Base-by-base conservation (phyloP, 2,329 filamentous ascomycete genomes). In the Monilinia vaccinii-corymbosi region DNA sequence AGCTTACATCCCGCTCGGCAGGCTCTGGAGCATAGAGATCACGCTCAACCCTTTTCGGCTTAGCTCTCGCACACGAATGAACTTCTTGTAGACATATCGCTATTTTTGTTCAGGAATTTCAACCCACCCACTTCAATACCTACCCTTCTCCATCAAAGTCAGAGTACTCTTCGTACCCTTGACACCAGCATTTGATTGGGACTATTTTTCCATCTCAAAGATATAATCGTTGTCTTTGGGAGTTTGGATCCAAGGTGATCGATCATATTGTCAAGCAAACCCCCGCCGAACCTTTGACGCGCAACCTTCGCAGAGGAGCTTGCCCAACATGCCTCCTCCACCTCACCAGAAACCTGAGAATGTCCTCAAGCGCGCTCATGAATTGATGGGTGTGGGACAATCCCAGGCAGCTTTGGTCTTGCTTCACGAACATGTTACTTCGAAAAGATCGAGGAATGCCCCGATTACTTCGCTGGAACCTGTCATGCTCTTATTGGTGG, bases 261-360 rank as follows among this genome's bases (percentile, higher is more conserved):
- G 38, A 58, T 58, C 58, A 23, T 34, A 36, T 21, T 36, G 36
- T 44, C 36, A 14, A 45, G 44, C 18, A n/a, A 31, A 60, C 44
- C 53, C 7, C 21, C 13, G 23, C 18, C 9, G n/a, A 45, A 18
- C 40, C 25, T 34, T 25, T 21, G 13, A 55, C 32, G 14, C 34
- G 38, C 50, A 46, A 32, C 28, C 47, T 25, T 48, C 50, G 52
- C 56, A 52, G 51, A 61, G 64, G 63, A 65, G 64, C 61, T 60
- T 65, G 64, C 64, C 66, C 65, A 70, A 51, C 60, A 71, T 72
- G 94, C 91, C 94, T 81, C 94, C 94, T 75, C 92, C 70, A 31
- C 92, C 79, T 89, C 91, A 97, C 76, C 92, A 94, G 75, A 96
- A 96, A 78, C 94, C 94, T 73, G 94, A 99, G 81, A 99, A 99